Conservation (phyloP, 2,329 filamentous ascomycete genomes). For the Colletotrichum lentis region DNA sequence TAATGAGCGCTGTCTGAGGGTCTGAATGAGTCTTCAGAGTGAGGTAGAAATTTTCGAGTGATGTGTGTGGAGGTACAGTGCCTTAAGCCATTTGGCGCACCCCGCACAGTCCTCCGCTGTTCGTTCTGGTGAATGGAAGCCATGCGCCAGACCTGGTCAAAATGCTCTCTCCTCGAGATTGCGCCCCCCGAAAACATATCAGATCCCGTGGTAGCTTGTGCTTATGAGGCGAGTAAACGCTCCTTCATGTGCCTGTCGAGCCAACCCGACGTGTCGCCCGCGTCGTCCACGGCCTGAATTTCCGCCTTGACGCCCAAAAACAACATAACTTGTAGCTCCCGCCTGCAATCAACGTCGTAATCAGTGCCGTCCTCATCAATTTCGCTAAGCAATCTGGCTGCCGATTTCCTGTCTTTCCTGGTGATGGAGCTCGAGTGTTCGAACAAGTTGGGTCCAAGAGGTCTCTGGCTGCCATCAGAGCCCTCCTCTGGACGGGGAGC, state of each 20-base stretch:
- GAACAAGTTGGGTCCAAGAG: background rate
- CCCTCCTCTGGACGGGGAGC: slow-evolving; percentile 19
- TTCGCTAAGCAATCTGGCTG: slow-evolving; percentile 61
- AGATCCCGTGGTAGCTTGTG: no score
- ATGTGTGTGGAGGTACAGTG: slow-evolving; percentile 37
- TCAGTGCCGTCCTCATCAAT: slow-evolving; percentile 42
- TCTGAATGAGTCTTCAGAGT: slow-evolving; percentile 17
- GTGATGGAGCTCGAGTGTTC: slow-evolving; percentile 51
- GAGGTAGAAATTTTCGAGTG: slow-evolving; percentile 37
- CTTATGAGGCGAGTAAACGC: background rate
- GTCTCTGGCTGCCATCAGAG: background rate
- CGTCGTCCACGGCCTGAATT: slow-evolving; percentile 73
- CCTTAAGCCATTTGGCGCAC: slow-evolving; percentile 1
- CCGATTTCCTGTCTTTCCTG: slow-evolving; percentile 65
- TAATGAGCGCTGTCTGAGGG: slow-evolving; percentile 9
- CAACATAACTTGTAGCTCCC: slow-evolving; percentile 76
- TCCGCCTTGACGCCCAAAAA: slow-evolving; percentile 79
- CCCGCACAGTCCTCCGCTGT: slow-evolving; percentile 19
- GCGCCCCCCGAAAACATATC: background rate
- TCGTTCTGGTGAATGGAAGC: background rate
- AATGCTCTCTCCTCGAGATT: background rate
- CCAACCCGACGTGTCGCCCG: slow-evolving; percentile 60
- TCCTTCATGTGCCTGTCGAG: slow-evolving; percentile 53
- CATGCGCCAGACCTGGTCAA: slow-evolving; percentile 3
- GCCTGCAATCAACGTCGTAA: slow-evolving; percentile 50